Base-by-base conservation (phyloP, 441 rosid species). In the Bruguiera hainesii region DNA sequence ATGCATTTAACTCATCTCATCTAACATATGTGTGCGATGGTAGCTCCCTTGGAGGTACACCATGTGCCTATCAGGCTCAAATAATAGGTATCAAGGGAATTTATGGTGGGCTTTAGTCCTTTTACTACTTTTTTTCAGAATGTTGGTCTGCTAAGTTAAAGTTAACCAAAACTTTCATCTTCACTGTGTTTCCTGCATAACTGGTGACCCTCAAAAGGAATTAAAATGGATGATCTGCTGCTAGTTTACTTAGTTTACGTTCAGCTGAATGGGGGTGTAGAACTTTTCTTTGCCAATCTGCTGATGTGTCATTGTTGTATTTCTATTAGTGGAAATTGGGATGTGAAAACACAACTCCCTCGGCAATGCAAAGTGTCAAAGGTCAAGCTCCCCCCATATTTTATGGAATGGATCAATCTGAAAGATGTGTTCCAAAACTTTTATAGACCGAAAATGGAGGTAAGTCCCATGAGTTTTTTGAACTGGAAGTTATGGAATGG, bases 341-440 rank as follows among this genome's bases (percentile, higher is more conserved):
- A 94, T 81, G 73, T 94, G 85, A 94, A 94, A 80, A 88, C 98
- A 56, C 83, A 88, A 80, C 71, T 94, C 31, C 98, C 97, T 7
- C 85, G 83, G 78, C 98, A 91, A 68, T 94, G 97, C 75, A 35
- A 65, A 28, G 90, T 88, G 56, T 78, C 93, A 4, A 79, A 80
- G 69, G 83, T 91, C 76, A 85, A 83, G 52, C 90, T 89, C 72
- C 98, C 98, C 0, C 69, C 84, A 26, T 94, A 94, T 70, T 91
- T 89, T 64, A 83, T 75, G 89, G 92, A 94, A 75, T 94, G 97
- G 98, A 82, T 91, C 75, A 94, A 94, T 81, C 78, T 94, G 70
- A 91, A 91, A 84, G 97, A 91, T 71, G 83, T 82, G 18, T 94
- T 85, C 73, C 80, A 85, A 37, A 91, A 94, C 57, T 91, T 94